Base-by-base conservation (phyloP, 805 yeast species). In the Candida stauntonica region DNA sequence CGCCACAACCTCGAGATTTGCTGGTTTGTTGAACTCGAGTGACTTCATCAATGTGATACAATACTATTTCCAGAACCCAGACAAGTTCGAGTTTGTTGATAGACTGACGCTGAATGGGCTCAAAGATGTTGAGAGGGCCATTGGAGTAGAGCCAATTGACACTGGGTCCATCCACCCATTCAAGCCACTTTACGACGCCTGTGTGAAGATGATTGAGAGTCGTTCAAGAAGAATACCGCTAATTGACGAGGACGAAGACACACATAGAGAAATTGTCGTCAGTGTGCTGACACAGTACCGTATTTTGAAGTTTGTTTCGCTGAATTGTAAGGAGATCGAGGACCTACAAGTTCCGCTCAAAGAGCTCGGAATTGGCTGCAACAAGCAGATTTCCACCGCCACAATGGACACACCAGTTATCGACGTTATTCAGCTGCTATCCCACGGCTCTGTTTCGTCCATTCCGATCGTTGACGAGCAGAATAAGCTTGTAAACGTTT, bases 21-120 rank as follows among this genome's bases (percentile, higher is more conserved):
- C 97, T 2, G 99, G 99, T 3, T 73, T 93, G 45, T 68, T 93
- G 52, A 93, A 98, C 4, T 79, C 95, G 14, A 77, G 85, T 29
- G 99, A 93, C 65, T 93, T 88, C 61, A 85, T 93, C 48, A 91
- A 93, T 53, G 97, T 91, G 38, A 87, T 93, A 45, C 95, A 88
- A 58, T 93, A 89, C 63, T 91, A 89, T 63, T 83, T 86, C 55
- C 93, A 86, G 53, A 75, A 77, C 51, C 95, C 96, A 0, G 95
- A 87, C 47, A 79, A 86, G 57, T 81, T 86, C 55, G 95, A 88
- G 57, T 73, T 84, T 50, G 91, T 91, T 31, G 96, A 89, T 58
- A 81, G 79, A 50, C 66, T 89, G 51, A 87, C 91, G 4, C 68
- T 91, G 47, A 86, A 86, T 54, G 96, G 95, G 4, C 67, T 89